A percentile compares a stretch with the other conserved stretches of the same genome.
These are phyloP conservation scores for Barnettozyma californica DNA, from an alignment of 805 yeast species.

Conservation along the genomic window DNA sequence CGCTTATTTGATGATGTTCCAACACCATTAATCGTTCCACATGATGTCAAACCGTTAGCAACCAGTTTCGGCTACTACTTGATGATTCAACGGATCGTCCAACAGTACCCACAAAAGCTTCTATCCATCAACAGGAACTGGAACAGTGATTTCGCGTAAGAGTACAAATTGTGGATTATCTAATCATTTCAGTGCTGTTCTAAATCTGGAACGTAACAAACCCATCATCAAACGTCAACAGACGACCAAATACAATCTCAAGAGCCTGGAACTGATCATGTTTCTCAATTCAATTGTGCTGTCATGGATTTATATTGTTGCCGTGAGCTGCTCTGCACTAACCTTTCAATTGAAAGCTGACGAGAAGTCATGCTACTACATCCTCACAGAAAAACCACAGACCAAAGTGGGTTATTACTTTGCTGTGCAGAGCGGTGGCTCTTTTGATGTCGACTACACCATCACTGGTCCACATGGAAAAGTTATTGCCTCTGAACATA, in stretches of 20 bases:
- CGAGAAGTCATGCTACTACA: conserved; percentile 66
- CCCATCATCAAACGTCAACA: background rate
- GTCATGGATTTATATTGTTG: conserved; percentile 7
- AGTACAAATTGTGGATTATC: background rate
- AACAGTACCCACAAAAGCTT: too few species aligned
- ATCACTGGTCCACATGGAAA: conserved; percentile 52
- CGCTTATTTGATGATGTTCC: too few species aligned
- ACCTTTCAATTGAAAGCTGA: conserved; percentile 74
- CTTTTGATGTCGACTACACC: conserved; percentile 60
- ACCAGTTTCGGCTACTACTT: too few species aligned
- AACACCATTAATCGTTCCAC: too few species aligned
- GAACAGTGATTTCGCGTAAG: too few species aligned
- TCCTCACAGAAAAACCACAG: conserved; percentile 54
- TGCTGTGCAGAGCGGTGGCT: conserved; percentile 60
- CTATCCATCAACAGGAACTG: too few species aligned
- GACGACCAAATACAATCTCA: background rate
- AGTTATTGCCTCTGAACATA: conserved; percentile 41
- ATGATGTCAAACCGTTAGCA: too few species aligned
- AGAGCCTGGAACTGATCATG: background rate
- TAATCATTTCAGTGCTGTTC: background rate
- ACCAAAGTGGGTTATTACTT: conserved; percentile 69
- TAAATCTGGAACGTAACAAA: background rate
- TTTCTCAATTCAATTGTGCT: background rate
- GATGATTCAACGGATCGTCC: too few species aligned
- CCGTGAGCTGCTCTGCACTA: conserved; percentile 50